phyloP scores from a whole-genome alignment of 352 stramenopile genomes.

The Albugo candida region DNA sequence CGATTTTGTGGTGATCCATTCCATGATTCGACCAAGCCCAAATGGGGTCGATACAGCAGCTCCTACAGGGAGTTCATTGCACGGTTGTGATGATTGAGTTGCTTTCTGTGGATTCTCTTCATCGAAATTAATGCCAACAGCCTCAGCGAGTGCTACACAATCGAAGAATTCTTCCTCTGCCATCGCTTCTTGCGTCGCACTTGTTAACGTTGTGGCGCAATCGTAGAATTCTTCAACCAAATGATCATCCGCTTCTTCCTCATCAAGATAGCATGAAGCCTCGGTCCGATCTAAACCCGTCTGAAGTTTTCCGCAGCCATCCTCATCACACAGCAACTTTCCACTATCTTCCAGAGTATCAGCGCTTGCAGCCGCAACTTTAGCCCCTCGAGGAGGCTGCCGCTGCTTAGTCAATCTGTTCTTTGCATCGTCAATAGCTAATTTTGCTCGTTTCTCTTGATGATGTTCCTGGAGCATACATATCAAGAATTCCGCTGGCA shows the following conservation, averaged over 20 bases:
- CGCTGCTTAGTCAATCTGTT: too few species aligned
- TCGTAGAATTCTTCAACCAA: constrained; percentile 77
- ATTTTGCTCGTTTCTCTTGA: constrained; percentile 10
- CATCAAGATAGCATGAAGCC: not conserved
- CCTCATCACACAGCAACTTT: too few species aligned
- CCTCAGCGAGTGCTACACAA: constrained; percentile 43
- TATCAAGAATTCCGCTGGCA: constrained; percentile 50
- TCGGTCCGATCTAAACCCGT: too few species aligned
- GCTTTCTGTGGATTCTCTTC: not conserved
- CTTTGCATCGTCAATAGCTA: too few species aligned
- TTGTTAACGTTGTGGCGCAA: constrained; percentile 36
- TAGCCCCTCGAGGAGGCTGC: too few species aligned
- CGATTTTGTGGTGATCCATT: constrained; percentile 15
- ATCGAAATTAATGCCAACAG: constrained; percentile 26
- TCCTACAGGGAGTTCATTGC: constrained; percentile 23
- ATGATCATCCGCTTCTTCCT: constrained; percentile 19
- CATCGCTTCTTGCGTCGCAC: constrained; percentile 29
- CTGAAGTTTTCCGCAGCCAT: too few species aligned
- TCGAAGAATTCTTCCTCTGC: constrained; percentile 77
- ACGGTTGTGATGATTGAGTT: not conserved
- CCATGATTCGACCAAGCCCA: constrained; percentile 30
- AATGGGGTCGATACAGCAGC: constrained; percentile 44
- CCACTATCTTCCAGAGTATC: too few species aligned
- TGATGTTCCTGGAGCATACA: constrained; percentile 49
- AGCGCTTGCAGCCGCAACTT: too few species aligned